phyloP scores from a whole-genome alignment of 805 yeast genomes.

The Monosporozyma aquatica region DNA sequence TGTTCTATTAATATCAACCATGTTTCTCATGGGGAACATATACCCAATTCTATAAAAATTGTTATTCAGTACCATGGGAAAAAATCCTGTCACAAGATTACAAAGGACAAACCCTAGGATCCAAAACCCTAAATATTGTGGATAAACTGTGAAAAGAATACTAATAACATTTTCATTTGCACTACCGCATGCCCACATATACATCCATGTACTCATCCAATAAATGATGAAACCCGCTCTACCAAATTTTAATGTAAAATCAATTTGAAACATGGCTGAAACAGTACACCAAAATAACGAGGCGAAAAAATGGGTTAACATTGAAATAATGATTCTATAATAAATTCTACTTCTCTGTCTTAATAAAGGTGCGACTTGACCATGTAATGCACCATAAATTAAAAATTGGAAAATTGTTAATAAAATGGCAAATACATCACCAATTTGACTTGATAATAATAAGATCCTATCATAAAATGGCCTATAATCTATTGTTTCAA shows the following conservation, averaged over 20 bases:
- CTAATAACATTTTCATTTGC: constrained; percentile 59
- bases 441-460: constrained; percentile 63
- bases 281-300: constrained; percentile 52
- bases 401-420: constrained; percentile 62
- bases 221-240: constrained; percentile 62
- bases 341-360: constrained; percentile 38
- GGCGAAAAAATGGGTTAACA: constrained; percentile 44
- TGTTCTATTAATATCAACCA: constrained; percentile 52
- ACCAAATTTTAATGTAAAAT: constrained; percentile 51
- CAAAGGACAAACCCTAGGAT: constrained; percentile 56
- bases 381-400: constrained; percentile 48
- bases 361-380: constrained; percentile 37
- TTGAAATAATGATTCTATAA: constrained; percentile 44
- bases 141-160: constrained; percentile 41
- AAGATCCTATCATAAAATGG: constrained; percentile 44
- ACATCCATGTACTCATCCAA: constrained; percentile 60
- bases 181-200: constrained; percentile 70
- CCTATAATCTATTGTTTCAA: constrained; percentile 36
- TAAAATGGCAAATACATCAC: constrained; percentile 61
- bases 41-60: constrained; percentile 54
- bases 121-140: constrained; percentile 66
- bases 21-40: constrained; percentile 60
- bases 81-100: constrained; percentile 61
- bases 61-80: constrained; percentile 51
- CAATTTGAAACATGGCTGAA: constrained; percentile 60